A percentile compares a stretch with the other conserved stretches of the same genome.
phyloP scores from a whole-genome alignment of 2,329 filamentous ascomycete genomes.

The Aspergillus sp. region DNA sequence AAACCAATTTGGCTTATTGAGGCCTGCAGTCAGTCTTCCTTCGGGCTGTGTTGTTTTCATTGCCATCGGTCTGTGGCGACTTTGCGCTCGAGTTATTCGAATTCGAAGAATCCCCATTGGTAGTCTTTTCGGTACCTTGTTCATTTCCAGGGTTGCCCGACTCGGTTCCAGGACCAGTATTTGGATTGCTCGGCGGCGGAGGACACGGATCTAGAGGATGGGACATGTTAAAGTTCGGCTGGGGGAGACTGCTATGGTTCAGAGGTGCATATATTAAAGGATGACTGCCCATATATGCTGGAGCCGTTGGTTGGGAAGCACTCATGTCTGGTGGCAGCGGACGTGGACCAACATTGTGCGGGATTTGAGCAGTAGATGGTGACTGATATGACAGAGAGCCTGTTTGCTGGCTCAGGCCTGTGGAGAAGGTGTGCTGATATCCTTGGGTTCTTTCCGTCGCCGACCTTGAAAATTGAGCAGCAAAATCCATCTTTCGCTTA shows the following conservation, averaged over 20 bases:
- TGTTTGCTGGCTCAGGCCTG: not conserved
- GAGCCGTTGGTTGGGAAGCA: not conserved
- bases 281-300: not conserved
- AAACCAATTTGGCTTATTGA: too few relatives aligned
- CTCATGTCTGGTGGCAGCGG: conserved; percentile 18
- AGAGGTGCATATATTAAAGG: not conserved
- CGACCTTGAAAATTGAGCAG: too few relatives aligned
- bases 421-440: not conserved
- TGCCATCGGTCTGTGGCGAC: too few relatives aligned
- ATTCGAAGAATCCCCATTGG: too few relatives aligned
- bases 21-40: too few relatives aligned
- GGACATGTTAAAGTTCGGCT: not conserved
- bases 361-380: conserved; percentile 1
- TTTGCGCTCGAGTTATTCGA: too few relatives aligned
- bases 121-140: too few relatives aligned
- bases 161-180: too few relatives aligned
- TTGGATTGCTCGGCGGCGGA: not conserved
- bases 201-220: not conserved
- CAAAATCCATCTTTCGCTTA: conserved; percentile 6
- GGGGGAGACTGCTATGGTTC: not conserved
- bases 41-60: too few relatives aligned
- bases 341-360: conserved; percentile 13
- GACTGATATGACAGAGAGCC: not conserved
- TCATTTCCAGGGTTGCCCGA: too few relatives aligned
- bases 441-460: too few relatives aligned